Conservation (phyloP, 2,329 filamentous ascomycete species). For the Penicillium sp. region DNA sequence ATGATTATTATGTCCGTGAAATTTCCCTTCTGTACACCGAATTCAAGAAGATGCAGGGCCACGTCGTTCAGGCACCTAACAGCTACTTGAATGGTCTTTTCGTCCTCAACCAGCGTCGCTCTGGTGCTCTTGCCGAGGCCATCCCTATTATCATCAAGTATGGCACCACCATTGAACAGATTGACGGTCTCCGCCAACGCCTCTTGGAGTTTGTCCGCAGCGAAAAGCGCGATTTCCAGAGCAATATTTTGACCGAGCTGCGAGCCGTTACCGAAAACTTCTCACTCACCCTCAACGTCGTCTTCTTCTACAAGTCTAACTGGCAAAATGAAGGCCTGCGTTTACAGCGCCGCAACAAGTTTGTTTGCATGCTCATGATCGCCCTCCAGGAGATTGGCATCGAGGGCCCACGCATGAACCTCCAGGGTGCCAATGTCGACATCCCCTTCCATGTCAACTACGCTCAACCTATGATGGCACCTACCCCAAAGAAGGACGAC, state of each 20-base stretch:
- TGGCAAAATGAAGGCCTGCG: constrained; percentile 94
- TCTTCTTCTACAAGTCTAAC: constrained; percentile 97
- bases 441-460: constrained; percentile 68
- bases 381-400: constrained; percentile 83
- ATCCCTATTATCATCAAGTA: constrained; percentile 84
- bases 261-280: constrained; percentile 79
- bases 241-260: constrained; percentile 84
- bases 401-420: constrained; percentile 76
- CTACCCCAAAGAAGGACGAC: constrained; percentile 51
- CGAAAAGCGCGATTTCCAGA: constrained; percentile 88
- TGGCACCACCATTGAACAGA: constrained; percentile 79
- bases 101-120: constrained; percentile 91
- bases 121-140: constrained; percentile 83
- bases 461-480: constrained; percentile 50
- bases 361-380: constrained; percentile 87
- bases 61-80: constrained; percentile 94
- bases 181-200: constrained; percentile 76
- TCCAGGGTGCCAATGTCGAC: constrained; percentile 68
- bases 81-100: constrained; percentile 90
- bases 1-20: constrained; percentile 96
- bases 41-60: constrained; percentile 98
- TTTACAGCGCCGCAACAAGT: constrained; percentile 88
- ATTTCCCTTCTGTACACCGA: constrained; percentile 92
- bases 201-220: constrained; percentile 80
- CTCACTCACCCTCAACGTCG: constrained; percentile 83